These are phyloP conservation scores for Rhododendron molle DNA, from an alignment of 148 eudicot species.

Conservation along the genomic window DNA sequence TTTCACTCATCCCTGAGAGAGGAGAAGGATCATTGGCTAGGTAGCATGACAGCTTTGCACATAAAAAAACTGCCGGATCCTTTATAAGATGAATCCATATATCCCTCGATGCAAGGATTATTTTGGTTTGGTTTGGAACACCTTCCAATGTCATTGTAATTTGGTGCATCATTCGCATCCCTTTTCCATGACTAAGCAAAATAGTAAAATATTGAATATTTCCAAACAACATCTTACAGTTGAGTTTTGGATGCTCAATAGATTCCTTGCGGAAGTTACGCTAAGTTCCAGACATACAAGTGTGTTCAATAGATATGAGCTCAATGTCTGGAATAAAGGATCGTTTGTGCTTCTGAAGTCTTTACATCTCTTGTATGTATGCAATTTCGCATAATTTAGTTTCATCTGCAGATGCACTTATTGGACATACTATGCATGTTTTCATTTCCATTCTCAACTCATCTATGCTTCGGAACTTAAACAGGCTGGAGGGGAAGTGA, in stretches of 20 bases:
- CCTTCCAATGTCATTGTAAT: background rate
- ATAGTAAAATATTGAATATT: background rate
- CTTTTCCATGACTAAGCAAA: background rate
- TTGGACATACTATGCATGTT: background rate
- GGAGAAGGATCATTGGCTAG: background rate
- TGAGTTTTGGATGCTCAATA: background rate
- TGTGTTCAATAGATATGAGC: background rate
- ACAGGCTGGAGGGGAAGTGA: conserved; percentile 17
- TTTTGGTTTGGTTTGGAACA: background rate
- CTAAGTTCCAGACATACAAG: background rate
- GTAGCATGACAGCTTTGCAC: background rate
- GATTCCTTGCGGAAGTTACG: background rate
- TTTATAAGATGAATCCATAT: background rate
- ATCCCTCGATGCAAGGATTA: background rate
- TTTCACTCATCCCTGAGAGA: background rate
- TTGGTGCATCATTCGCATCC: background rate
- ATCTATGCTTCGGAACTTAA: background rate
- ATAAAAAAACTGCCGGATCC: background rate
- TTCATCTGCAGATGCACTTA: background rate
- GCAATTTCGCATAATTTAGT: background rate
- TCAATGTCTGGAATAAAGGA: background rate
- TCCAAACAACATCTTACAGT: background rate
- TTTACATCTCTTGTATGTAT: background rate
- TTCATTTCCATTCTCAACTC: background rate
- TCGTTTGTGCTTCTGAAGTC: background rate